Evolutionary conservation across 495 filamentous ascomycete genomes (phyloP), one percentile per base, ranked within the genome.

Genomic region (Neurospora hispaniola): DNA sequence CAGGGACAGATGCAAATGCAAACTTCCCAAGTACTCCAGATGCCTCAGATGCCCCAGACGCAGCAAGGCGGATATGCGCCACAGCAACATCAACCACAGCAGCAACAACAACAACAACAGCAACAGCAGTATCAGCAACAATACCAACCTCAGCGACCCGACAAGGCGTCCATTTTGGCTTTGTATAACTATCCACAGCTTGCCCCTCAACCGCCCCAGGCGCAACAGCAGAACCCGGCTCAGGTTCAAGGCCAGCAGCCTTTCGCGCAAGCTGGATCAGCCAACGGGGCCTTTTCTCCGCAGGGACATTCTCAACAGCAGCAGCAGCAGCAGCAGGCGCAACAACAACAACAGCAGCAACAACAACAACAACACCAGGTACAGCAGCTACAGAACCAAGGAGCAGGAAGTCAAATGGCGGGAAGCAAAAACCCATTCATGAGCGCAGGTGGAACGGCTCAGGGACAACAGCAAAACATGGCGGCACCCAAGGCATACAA

Each of bases 81-180:
- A 38, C 54, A 66, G 27, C 54, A 66, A 66, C 14, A 18, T 35
- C 35, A 66, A 18, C 54, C 35, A 66, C 54, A 27, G 35, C 54
- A 66, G n/a, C 75, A 78, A 46, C 79, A 78, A 59, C 78, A 75
- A 70, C 85, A n/a, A n/a, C 80, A 79, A n/a, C 66, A 38, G 40
- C 75, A 79, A 16, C 62, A 80, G 20, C 78, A 80, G 35, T 76
- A 76, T 9, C 79, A 80, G 59, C 82, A 81, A 42, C 78, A 75
- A 39, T 74, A 71, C 18, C 73, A 72, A 20, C 74, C 78, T 11
- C 84, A 84, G 70, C 80, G 82, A 48, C 77, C 85, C 1, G 89
- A 97, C 78, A 99, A 97, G 76, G 89, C 88, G 12, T 90, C 90
- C 69, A 98, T 99, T 76, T 87, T 99, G 73, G 92, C 94, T 14